A percentile compares a stretch with the other conserved stretches of the same genome.
phyloP scores from a whole-genome alignment of 495 filamentous ascomycete genomes.

The Lentithecium fluviatile region DNA sequence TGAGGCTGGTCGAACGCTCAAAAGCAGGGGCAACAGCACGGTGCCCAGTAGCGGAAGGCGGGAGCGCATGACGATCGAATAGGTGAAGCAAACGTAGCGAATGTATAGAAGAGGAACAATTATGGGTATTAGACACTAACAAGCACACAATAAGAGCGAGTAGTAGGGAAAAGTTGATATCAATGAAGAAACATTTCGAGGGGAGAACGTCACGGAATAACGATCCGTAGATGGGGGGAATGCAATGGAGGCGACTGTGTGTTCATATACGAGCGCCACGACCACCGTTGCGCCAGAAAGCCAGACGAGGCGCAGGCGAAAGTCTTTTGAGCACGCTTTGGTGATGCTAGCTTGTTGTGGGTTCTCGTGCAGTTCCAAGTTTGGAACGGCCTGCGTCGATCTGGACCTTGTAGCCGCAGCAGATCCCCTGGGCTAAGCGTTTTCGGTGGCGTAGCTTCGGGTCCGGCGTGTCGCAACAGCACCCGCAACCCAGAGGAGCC shows the following conservation, averaged over 20 bases:
- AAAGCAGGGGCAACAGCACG: conserved; percentile 7
- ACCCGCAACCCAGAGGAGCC: too few relatives aligned
- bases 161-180: too few relatives aligned
- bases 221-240: not conserved
- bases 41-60: conserved; percentile 13
- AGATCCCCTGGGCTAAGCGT: not conserved
- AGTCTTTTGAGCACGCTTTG: not conserved
- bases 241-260: not conserved
- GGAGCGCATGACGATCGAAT: not conserved
- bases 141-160: too few relatives aligned
- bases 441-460: not conserved
- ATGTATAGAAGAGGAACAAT: too few relatives aligned
- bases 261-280: not conserved
- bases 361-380: not conserved
- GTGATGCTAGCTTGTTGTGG: not conserved
- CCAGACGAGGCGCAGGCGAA: not conserved
- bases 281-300: not conserved
- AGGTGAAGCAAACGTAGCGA: too few relatives aligned
- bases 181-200: too few relatives aligned
- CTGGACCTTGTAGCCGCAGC: not conserved
- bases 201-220: not conserved
- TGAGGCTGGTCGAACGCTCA: conserved; percentile 17
- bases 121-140: too few relatives aligned
- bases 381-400: not conserved
- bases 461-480: not conserved